phyloP scores from a whole-genome alignment of 108 stramenopile species.

The Stephanodiscus minutulus region DNA sequence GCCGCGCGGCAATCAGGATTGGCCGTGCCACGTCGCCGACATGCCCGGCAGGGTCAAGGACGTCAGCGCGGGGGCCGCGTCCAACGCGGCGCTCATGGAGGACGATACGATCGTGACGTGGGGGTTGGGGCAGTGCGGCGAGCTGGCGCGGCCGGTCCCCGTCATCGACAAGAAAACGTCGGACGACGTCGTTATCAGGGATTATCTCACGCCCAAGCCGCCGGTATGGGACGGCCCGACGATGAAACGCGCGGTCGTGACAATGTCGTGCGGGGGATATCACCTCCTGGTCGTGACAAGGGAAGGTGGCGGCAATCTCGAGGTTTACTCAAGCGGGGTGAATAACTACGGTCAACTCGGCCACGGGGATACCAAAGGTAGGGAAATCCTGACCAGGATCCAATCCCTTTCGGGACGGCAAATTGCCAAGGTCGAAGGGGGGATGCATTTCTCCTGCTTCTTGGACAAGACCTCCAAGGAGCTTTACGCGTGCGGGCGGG shows the following conservation, averaged over 20 bases:
- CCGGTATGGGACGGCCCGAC: conserved; percentile 30
- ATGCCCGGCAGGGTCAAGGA: conserved; percentile 34
- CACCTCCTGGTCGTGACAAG: conserved; percentile 83
- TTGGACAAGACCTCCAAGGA: conserved; percentile 59
- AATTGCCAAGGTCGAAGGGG: conserved; percentile 73
- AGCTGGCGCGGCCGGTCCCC: conserved; percentile 37
- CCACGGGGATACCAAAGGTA: conserved; percentile 59
- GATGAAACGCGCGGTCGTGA: conserved; percentile 41
- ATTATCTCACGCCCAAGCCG: conserved; percentile 63
- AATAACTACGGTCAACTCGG: conserved; percentile 95
- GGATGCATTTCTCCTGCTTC: conserved; percentile 75
- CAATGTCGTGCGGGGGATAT: conserved; percentile 79
- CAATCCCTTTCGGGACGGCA: conserved; percentile 51
- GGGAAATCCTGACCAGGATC: conserved; percentile 44
- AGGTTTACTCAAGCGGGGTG: conserved; percentile 79
- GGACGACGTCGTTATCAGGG: conserved; percentile 29
- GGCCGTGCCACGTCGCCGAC: conserved; percentile 40
- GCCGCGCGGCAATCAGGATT: conserved; percentile 33
- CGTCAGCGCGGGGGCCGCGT: conserved; percentile 52
- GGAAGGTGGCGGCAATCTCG: conserved; percentile 27
- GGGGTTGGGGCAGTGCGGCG: conserved; percentile 55
- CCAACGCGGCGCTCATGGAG: conserved; percentile 65
- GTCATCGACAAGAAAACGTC: conserved; percentile 27
- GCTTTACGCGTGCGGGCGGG: conserved; percentile 80
- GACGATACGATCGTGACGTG: conserved; percentile 67